Evolutionary conservation across 2,329 filamentous ascomycete species (phyloP).

Genomic region (Microcyclospora pomicola): DNA sequence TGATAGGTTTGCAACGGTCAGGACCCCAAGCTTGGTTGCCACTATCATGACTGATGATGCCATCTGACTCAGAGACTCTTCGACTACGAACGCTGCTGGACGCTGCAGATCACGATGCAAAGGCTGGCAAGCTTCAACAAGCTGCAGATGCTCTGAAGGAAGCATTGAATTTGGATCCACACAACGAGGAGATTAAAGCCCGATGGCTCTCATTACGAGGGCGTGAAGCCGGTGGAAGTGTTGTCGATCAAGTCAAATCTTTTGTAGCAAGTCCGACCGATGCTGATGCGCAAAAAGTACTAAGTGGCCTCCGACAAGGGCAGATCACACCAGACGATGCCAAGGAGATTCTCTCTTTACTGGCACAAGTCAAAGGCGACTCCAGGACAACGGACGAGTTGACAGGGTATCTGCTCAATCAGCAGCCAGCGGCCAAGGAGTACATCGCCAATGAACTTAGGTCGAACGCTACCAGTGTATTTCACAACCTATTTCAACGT

Average conservation of each 20-base stretch:
- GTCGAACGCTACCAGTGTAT: slow-evolving; percentile 28
- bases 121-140: slow-evolving; percentile 21
- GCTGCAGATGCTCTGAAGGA: slow-evolving; percentile 31
- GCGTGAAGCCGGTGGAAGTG: slow-evolving; percentile 8
- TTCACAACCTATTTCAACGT: slow-evolving; percentile 30
- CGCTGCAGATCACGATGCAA: not conserved
- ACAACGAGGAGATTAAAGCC: slow-evolving; percentile 27
- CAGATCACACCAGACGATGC: slow-evolving; percentile 26
- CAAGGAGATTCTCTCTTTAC: slow-evolving; percentile 18
- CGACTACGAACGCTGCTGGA: too few species aligned
- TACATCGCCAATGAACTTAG: slow-evolving; percentile 26
- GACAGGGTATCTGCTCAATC: slow-evolving; percentile 20
- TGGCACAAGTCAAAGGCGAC: not conserved
- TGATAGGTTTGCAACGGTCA: too few species aligned
- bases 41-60: too few species aligned
- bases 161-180: slow-evolving; percentile 30
- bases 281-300: slow-evolving; percentile 27
- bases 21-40: too few species aligned
- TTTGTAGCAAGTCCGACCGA: slow-evolving; percentile 21
- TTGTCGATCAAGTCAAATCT: slow-evolving; percentile 8
- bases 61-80: too few species aligned
- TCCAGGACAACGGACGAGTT: slow-evolving; percentile 22
- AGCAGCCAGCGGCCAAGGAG: slow-evolving; percentile 24
- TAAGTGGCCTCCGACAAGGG: slow-evolving; percentile 17
- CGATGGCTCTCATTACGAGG: slow-evolving; percentile 28